Evolutionary conservation across 257 asterid genomes (phyloP), one percentile per base, ranked within the genome.

Genomic region (Striga asiatica): DNA sequence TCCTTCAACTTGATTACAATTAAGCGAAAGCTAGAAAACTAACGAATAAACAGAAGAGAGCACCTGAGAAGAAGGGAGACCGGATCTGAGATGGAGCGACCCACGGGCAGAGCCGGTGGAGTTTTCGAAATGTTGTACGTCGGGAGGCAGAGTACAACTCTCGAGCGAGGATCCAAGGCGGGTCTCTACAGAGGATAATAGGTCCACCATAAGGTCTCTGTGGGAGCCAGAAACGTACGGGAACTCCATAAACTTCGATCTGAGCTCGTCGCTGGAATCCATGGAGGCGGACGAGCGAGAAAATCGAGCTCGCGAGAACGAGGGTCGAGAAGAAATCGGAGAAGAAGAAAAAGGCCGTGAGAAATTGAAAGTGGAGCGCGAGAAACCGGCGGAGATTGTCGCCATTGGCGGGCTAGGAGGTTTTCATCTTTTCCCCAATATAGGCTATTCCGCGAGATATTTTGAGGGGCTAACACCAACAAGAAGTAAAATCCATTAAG

Each of bases 1-100:
- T n/a, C n/a, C n/a, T n/a, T n/a, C n/a, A n/a, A n/a, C n/a, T n/a
- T n/a, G n/a, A n/a, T n/a, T n/a, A n/a, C n/a, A n/a, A n/a, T n/a
- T n/a, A n/a, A n/a, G n/a, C n/a, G n/a, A n/a, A n/a, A n/a, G n/a
- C n/a, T n/a, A n/a, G n/a, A n/a, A n/a, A n/a, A n/a, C n/a, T n/a
- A n/a, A n/a, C n/a, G n/a, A n/a, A 31, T 31, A 25, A 13, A 20
- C 8, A 27, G 23, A 27, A 29, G 1, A 14, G 13, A 25, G 14
- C 2, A 83, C 96, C 77, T 72, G 81, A 23, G 96, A 86, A 58
- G 96, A 74, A 58, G 82, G 65, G 50, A 70, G 50, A 57, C 85
- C 98, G 42, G 83, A 65, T 80, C 92, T 76, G 76, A 83, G 70
- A 32, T 81, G 69, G 23, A 86, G 76, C 27, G 92, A 66, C 56